Percentiles rank a stretch among this genome's conserved stretches.
Conservation (phyloP, 805 yeast genomes). For the Candida michaelii region DNA sequence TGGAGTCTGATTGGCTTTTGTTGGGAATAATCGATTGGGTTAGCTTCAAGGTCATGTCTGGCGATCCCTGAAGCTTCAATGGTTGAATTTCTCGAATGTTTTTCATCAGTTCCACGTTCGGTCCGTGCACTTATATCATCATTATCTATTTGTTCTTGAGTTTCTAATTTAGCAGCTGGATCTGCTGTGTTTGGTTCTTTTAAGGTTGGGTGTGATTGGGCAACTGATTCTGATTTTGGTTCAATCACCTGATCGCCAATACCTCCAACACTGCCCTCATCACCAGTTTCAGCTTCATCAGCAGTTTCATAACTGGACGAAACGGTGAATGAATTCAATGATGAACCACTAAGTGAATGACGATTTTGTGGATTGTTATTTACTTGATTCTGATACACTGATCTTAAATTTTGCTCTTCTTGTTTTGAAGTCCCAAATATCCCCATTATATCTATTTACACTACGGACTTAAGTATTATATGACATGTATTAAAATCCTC, state of each 20-base stretch:
- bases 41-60: neutral
- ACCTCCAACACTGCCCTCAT: neutral
- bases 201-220: neutral
- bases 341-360: neutral
- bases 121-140: neutral
- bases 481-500: neutral
- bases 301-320: slow-evolving; percentile 38
- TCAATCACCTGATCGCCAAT: too few relatives aligned
- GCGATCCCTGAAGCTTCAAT: neutral
- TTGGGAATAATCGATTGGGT: neutral
- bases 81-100: neutral
- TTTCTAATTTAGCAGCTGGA: too few relatives aligned
- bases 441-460: too few relatives aligned
- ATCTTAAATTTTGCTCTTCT: slow-evolving; percentile 21
- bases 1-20: neutral
- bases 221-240: neutral
- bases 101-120: slow-evolving; percentile 9
- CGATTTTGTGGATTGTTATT: slow-evolving; percentile 5
- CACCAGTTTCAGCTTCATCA: slow-evolving; percentile 17
- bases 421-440: slow-evolving; percentile 33
- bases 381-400: slow-evolving; percentile 3
- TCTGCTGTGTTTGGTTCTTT: too few relatives aligned
- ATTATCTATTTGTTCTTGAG: neutral
- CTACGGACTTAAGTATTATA: too few relatives aligned
- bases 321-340: slow-evolving; percentile 20